Evolutionary conservation across 148 eudicot species (phyloP), one percentile per base, ranked within the genome.

Genomic region (Salicornia ramosissima): DNA sequence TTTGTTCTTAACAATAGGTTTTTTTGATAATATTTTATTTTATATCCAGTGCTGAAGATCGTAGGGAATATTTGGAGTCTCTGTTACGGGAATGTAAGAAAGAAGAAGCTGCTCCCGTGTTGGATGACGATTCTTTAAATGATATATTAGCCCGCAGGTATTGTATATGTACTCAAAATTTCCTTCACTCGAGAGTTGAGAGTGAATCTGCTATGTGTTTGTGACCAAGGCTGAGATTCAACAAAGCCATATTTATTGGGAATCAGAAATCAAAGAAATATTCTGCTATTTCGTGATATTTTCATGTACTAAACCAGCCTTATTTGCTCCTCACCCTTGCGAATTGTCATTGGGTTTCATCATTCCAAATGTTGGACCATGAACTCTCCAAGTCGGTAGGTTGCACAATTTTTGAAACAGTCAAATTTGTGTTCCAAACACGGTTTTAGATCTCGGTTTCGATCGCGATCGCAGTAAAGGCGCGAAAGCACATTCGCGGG

Each of bases 41-140:
- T 64, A 49, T 80, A n/a, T 50, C 69, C 83, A 95, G 99, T 86
- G 99, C 99, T 9, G 96, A 91, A 79, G 99, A 95, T 72, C 93
- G 99, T 64, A 91, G 96, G 73, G 99, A 91, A 66, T 95, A 95
- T 84, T 78, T 95, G 83, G 99, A 95, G 80, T 76, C 97, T 76
- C 91, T 95, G 58, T 81, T 95, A 70, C 80, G 99, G 64, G 99
- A 91, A 78, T 79, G 87, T 76, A 95, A 95, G 85, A 95, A 91
- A 83, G 99, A 95, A 85, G 99, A 90, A 78, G 96, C 84, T 74
- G 91, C 97, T 52, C 93, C 99, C 74, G 99, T 95, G 75, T 74
- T 89, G 69, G 87, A 83, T 72, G 97, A 95, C 71, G 99, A 95
- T 86, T 83, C 92, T 49, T 78, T 95, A 30, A 95, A 95, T 87